Evolutionary conservation across 257 asterid species (phyloP).

Genomic region (Perilla frutescens): DNA sequence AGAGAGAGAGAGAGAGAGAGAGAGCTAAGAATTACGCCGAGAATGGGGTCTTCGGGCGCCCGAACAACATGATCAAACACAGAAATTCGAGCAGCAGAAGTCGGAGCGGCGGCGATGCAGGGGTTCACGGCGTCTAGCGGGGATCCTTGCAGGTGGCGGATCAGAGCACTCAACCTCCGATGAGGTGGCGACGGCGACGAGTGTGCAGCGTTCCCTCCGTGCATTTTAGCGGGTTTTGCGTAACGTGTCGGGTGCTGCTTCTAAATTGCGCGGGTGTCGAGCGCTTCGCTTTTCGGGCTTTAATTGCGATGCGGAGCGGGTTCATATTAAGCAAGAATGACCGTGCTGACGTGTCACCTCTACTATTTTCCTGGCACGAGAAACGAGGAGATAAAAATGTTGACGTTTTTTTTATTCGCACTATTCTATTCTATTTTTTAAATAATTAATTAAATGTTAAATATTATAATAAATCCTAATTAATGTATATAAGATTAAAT

Average conservation of each 20-base stretch:
- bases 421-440: neutral
- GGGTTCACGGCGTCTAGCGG: slow-evolving; percentile 27
- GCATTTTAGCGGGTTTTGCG: slow-evolving; percentile 50
- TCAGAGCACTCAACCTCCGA: slow-evolving; percentile 70
- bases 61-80: slow-evolving; percentile 76
- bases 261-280: slow-evolving; percentile 31
- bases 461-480: too few species aligned
- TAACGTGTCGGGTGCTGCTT: neutral
- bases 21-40: slow-evolving; percentile 62
- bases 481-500: too few species aligned
- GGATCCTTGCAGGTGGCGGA: slow-evolving; percentile 64
- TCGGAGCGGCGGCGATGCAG: slow-evolving; percentile 61
- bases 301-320: slow-evolving; percentile 30
- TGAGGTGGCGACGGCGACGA: slow-evolving; percentile 53
- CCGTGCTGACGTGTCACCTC: slow-evolving; percentile 34
- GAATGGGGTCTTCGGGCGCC: slow-evolving; percentile 97
- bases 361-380: slow-evolving; percentile 32
- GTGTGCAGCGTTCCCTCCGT: slow-evolving; percentile 32
- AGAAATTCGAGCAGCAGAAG: slow-evolving; percentile 56
- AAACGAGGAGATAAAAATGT: slow-evolving; percentile 22
- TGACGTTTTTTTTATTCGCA: neutral
- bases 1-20: slow-evolving; percentile 7
- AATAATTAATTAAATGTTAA: neutral
- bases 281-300: slow-evolving; percentile 8
- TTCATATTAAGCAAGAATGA: slow-evolving; percentile 7